phyloP scores from a whole-genome alignment of 1,139 yeast species.

The Barnettozyma hawaiiensis region DNA sequence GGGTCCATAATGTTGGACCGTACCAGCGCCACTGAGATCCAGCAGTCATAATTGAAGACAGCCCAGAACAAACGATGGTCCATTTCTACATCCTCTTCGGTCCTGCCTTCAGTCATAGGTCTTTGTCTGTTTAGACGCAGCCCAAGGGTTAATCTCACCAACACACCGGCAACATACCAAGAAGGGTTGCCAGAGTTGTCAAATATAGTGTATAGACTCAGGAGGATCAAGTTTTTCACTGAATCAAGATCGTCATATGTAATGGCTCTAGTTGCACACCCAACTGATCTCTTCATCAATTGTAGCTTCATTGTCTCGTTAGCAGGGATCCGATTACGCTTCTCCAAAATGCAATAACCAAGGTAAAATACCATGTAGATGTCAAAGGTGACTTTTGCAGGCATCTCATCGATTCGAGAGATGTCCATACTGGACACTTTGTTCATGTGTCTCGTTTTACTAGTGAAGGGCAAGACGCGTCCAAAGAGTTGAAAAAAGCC shows the following conservation, averaged over 20 bases:
- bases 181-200: slow-evolving; percentile 40
- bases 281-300: slow-evolving; percentile 34
- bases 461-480: slow-evolving; percentile 39
- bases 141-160: slow-evolving; percentile 37
- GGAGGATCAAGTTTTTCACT: slow-evolving; percentile 35
- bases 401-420: slow-evolving; percentile 24
- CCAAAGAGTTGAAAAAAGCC: slow-evolving; percentile 41
- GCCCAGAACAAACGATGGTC: slow-evolving; percentile 45
- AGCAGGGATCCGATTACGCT: slow-evolving; percentile 34
- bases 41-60: slow-evolving; percentile 42
- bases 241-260: slow-evolving; percentile 33
- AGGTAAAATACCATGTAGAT: slow-evolving; percentile 45
- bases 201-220: slow-evolving; percentile 42
- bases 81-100: slow-evolving; percentile 35
- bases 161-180: slow-evolving; percentile 45
- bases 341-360: slow-evolving; percentile 42
- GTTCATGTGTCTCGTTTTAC: slow-evolving; percentile 33
- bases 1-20: slow-evolving; percentile 41
- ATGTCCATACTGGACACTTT: slow-evolving; percentile 32
- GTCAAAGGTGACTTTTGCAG: slow-evolving; percentile 32
- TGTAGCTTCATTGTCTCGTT: slow-evolving; percentile 33
- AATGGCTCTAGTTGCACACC: slow-evolving; percentile 32
- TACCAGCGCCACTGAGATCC: slow-evolving; percentile 40
- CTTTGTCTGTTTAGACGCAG: slow-evolving; percentile 39
- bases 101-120: slow-evolving; percentile 25